Evolutionary conservation across 495 filamentous ascomycete species (phyloP).

Genomic region (Pyrenopolyporus hunteri): DNA sequence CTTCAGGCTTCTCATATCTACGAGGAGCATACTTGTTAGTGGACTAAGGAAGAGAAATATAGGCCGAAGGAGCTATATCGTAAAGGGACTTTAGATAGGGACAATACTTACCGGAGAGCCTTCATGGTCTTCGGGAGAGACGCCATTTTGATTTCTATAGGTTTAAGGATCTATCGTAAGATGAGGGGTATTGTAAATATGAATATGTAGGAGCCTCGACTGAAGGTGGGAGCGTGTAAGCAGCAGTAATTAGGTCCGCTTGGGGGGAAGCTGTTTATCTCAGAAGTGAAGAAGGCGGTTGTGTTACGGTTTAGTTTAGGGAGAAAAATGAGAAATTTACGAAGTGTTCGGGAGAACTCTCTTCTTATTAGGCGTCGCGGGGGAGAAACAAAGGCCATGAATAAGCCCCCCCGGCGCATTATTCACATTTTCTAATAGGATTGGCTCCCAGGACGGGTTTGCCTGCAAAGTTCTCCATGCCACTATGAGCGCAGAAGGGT

Average conservation of each 20-base stretch:
- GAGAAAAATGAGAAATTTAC: constrained; percentile 11
- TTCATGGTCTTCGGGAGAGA: constrained; percentile 64
- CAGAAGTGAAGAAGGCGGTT: background rate
- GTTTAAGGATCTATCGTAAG: constrained; percentile 1
- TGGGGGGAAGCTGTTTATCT: constrained; percentile 1
- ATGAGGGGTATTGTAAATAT: constrained; percentile 20
- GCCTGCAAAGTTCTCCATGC: constrained; percentile 33
- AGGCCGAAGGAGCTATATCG: background rate
- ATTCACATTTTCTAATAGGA: constrained; percentile 22
- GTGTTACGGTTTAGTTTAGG: constrained; percentile 10
- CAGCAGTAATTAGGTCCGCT: background rate
- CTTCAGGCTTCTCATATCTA: constrained; percentile 68
- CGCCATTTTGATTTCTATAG: constrained; percentile 35
- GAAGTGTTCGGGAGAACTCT: constrained; percentile 12
- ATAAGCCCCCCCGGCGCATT: constrained; percentile 24
- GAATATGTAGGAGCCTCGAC: constrained; percentile 1
- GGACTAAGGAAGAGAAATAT: background rate
- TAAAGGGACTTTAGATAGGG: background rate
- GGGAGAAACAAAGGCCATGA: constrained; percentile 13
- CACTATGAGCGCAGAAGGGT: constrained; percentile 18
- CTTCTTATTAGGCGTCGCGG: constrained; percentile 28
- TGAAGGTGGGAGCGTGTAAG: constrained; percentile 6
- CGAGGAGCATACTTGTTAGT: constrained; percentile 24
- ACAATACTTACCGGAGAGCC: constrained; percentile 58
- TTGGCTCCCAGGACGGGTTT: constrained; percentile 29